Conservation (phyloP, 805 yeast genomes). For the Candida gorgasii region DNA sequence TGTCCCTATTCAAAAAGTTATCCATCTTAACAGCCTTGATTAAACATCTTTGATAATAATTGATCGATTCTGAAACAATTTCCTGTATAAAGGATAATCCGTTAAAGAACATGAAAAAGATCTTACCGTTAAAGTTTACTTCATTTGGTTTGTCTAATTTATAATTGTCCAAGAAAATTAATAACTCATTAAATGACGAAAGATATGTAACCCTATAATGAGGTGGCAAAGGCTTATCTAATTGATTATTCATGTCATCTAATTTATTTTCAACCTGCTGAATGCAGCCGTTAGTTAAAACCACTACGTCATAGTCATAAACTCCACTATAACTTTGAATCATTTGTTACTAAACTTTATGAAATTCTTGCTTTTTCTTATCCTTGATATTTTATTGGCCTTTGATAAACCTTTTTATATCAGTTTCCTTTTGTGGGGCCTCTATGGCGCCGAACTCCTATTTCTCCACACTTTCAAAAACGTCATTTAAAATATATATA, state of each 20-base stretch:
- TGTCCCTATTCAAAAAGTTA: constrained; percentile 5
- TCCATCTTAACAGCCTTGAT: constrained; percentile 5
- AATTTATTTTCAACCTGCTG: constrained; percentile 30
- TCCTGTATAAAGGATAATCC: constrained; percentile 34
- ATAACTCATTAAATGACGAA: constrained; percentile 14
- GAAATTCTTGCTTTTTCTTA: constrained; percentile 11
- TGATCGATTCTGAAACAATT: constrained; percentile 30
- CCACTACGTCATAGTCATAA: constrained; percentile 32
- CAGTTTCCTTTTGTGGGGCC: constrained; percentile 3
- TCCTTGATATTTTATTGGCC: constrained; percentile 18
- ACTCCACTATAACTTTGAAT: constrained; percentile 37
- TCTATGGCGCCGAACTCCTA: neutral
- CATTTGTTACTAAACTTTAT: constrained; percentile 20
- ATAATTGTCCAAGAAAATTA: constrained; percentile 24
- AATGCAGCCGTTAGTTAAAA: constrained; percentile 36
- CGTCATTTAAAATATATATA: constrained; percentile 2
- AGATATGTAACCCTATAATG: constrained; percentile 12
- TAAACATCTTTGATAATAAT: constrained; percentile 21
- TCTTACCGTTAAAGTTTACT: constrained; percentile 26
- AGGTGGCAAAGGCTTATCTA: constrained; percentile 15
- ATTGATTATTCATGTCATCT: constrained; percentile 22
- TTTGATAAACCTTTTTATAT: constrained; percentile 16
- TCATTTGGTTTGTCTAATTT: constrained; percentile 12
- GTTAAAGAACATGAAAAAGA: constrained; percentile 39
- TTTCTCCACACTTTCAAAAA: constrained; percentile 4